Base-by-base conservation (phyloP, 1,284 basidiomycete species). In the Ceratobasidium sp. region DNA sequence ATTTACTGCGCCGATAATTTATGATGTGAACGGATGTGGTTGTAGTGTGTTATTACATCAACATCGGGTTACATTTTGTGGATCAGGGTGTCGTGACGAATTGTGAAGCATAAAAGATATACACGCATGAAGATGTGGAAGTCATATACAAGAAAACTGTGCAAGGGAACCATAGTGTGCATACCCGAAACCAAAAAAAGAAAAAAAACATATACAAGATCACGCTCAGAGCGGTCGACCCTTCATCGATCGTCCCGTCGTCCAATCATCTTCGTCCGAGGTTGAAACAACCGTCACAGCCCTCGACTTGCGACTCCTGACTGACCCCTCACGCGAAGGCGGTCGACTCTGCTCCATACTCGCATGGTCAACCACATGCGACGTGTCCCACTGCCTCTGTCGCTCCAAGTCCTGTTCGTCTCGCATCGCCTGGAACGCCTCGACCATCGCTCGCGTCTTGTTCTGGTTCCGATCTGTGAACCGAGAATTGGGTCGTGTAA, bases 201-300 rank as follows among this genome's bases (percentile, higher is more conserved):
- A 51, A 53, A 75, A 64, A 4, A 1, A 64, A 4, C 33, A 39
- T 51, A 51, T 33, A 55, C 15, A 15, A 28, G 33, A 28, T 15
- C 40, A 63, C 28, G 42, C 26, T 53, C 40, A 64, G 2, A 42
- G 26, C 46, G 72, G 63, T 13, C 63, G 63, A 1, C 73, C 73
- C 28, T 56, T 76, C 63, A 76, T 28, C 20, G 73, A 76, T 40
- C 72, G 60, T 18, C 73, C 73, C 26, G 73, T 76, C 33, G 73
- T 76, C 73, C 73, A 76, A 23, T 76, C 73, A 23, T 76, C 73
- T 39, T 76, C 73, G 18, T 76, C 73, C 39, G 73, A 76, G 3
- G 73, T 67, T 15, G 73, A 76, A 26, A 76, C 73, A 13, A 76
- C 63, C 1, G 73, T 76, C 51, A 76, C 73, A 10, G 73, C 63